A percentile compares a stretch with the other conserved stretches of the same genome.
Evolutionary conservation across 352 stramenopile genomes (phyloP).

Genomic region (Pythium brachiatum): DNA sequence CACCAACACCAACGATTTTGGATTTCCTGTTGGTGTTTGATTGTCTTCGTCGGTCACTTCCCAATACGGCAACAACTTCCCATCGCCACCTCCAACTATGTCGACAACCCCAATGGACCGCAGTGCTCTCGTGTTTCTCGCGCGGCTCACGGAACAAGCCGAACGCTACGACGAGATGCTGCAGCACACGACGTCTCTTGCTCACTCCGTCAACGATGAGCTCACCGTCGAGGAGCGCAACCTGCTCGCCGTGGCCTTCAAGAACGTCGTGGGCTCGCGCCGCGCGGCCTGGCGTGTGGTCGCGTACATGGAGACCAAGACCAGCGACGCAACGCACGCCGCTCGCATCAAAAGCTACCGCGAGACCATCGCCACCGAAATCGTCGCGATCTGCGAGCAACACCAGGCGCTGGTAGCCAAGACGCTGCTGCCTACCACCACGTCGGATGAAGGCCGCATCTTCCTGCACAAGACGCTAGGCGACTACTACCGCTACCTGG

Average conservation of each 20-base stretch:
- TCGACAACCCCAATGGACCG: slow-evolving; percentile 22
- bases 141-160: slow-evolving; percentile 34
- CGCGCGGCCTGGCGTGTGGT: slow-evolving; percentile 32
- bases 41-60: neutral
- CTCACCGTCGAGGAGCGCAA: slow-evolving; percentile 40
- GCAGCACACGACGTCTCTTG: slow-evolving; percentile 27
- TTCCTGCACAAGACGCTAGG: slow-evolving; percentile 97
- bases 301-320: slow-evolving; percentile 24
- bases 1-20: neutral
- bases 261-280: slow-evolving; percentile 30
- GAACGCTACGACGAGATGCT: slow-evolving; percentile 35
- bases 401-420: slow-evolving; percentile 92
- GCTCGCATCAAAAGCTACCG: slow-evolving; percentile 22
- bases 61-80: slow-evolving; percentile 10
- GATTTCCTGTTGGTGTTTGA: neutral
- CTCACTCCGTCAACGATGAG: slow-evolving; percentile 15
- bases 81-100: neutral
- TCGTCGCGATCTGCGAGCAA: slow-evolving; percentile 52
- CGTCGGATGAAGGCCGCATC: slow-evolving; percentile 91
- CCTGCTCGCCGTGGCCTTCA: slow-evolving; percentile 32
- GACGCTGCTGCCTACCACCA: slow-evolving; percentile 88
- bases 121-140: slow-evolving; percentile 34
- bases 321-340: slow-evolving; percentile 32
- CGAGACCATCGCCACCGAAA: slow-evolving; percentile 28
- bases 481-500: slow-evolving; percentile 24